Percentiles rank a stretch among this genome's conserved stretches.
phyloP scores from a whole-genome alignment of 2,329 filamentous ascomycete species.

The Cladosporium sp. region DNA sequence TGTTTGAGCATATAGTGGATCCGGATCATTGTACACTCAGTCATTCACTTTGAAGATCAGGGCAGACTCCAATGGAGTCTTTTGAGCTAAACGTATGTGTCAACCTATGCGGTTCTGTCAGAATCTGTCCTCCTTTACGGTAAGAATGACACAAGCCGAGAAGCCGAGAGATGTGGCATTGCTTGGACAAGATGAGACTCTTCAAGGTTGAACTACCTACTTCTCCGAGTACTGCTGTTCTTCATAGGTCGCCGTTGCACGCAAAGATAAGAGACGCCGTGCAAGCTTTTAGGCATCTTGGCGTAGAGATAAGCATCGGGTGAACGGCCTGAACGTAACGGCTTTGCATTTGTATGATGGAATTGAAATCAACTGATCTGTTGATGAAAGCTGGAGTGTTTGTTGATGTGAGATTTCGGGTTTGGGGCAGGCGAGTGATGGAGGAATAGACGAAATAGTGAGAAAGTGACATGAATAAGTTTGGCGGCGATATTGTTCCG shows the following conservation, averaged over 20 bases:
- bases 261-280: slow-evolving; percentile 14
- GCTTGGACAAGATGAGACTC: background rate
- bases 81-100: background rate
- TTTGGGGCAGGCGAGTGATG: background rate
- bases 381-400: background rate
- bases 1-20: background rate
- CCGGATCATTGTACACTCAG: background rate
- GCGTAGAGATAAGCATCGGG: slow-evolving; percentile 4
- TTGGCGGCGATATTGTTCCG: background rate
- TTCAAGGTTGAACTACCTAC: background rate
- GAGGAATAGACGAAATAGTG: background rate
- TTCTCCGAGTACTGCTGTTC: background rate
- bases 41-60: background rate
- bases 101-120: background rate
- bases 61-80: background rate
- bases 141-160: slow-evolving; percentile 1
- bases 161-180: slow-evolving; percentile 13
- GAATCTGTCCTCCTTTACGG: background rate
- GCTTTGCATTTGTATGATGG: background rate
- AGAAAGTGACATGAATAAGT: background rate
- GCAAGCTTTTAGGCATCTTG: slow-evolving; percentile 11
- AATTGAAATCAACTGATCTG: background rate
- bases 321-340: background rate
- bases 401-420: background rate
- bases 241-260: slow-evolving; percentile 1